A percentile compares a stretch with the other conserved stretches of the same genome.
Conservation (phyloP, 163 green algal species). For the Prototheca cutis region DNA sequence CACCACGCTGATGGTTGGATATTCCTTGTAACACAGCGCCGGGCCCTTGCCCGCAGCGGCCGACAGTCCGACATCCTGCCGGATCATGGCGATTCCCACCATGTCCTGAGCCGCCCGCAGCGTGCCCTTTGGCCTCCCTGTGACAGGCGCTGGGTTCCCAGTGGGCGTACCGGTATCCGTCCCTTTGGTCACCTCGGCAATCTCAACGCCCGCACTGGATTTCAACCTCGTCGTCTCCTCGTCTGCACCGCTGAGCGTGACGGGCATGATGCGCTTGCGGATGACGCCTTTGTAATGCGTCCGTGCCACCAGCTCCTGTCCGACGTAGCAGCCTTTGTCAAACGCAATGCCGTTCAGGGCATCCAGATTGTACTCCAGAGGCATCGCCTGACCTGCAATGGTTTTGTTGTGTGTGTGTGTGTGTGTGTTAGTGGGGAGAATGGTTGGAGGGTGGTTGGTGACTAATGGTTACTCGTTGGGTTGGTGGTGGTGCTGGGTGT, state of each 20-base stretch:
- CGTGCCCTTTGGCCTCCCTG: conserved; percentile 2
- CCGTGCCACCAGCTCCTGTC: conserved; percentile 82
- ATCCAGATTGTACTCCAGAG: conserved; percentile 93
- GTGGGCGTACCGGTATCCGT: too few species aligned
- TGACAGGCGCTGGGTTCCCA: too few species aligned
- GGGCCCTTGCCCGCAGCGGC: conserved; percentile 11
- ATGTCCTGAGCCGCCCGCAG: conserved; percentile 14
- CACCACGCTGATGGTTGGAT: too few species aligned
- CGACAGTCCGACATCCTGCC: conserved; percentile 21
- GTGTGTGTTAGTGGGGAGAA: too few species aligned
- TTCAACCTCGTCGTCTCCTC: too few species aligned
- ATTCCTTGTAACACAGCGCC: conserved; percentile 1
- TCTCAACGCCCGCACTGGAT: too few species aligned
- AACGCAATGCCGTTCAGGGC: conserved; percentile 82
- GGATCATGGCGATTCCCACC: conserved; percentile 36
- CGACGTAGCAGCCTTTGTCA: conserved; percentile 97
- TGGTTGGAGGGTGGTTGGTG: background rate
- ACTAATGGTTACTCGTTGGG: too few species aligned
- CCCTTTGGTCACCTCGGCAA: too few species aligned
- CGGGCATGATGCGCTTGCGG: conserved; percentile 71
- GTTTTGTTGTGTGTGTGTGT: too few species aligned
- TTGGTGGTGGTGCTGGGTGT: too few species aligned
- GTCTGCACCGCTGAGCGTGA: conserved; percentile 15
- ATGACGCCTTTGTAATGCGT: conserved; percentile 75
- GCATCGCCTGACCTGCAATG: conserved; percentile 50